Evolutionary conservation across 139 green algal species (phyloP), one percentile per base, ranked within the genome.

Genomic region (Tetradesmus obliquus): DNA sequence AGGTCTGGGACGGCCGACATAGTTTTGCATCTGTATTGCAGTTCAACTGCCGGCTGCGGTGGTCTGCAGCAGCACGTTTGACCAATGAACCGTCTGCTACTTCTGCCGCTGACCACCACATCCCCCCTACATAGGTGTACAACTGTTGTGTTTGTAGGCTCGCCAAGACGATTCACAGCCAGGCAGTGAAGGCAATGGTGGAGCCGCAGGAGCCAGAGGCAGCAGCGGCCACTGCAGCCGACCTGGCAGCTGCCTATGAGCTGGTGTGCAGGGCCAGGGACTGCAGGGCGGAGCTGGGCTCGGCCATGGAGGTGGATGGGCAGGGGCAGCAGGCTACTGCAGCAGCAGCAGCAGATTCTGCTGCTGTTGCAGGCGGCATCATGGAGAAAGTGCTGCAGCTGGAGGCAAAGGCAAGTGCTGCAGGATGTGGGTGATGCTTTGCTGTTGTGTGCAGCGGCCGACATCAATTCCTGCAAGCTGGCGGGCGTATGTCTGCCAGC

Each of bases 161-260:
- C 9, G 60, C 60, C 60, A 71, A 71, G 60, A 71, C 60, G 10
- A 71, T 71, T 13, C 60, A 71, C 60, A 71, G 9, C 60, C 2
- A 71, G 60, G 60, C 60, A 71, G 60, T 71, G 10, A 71, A 71
- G 9, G 60, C 60, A 15, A 71, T 71, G 60, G 60, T 71, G 60
- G 60, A 71, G 60, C 60, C 7, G 8, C 60, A 71, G 60, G 60
- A 71, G 53, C 32, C 53, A 19, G 51, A 22, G 32, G 81, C 81
- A 86, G 81, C 81, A 86, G 81, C 81, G 22, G 60, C 60, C 7
- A 71, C 19, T 20, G 60, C 60, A 71, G 60, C 60, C 9, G 60
- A 71, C 32, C 19, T 89, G 84, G 45, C 74, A 62, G 62, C 84
- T 62, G 84, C 84, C 7, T 81, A 82, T 24, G 84, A 89, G n/a